These are phyloP conservation scores for Suillus ampliporus DNA, from an alignment of 768 basidiomycete species.

Conservation along the genomic window DNA sequence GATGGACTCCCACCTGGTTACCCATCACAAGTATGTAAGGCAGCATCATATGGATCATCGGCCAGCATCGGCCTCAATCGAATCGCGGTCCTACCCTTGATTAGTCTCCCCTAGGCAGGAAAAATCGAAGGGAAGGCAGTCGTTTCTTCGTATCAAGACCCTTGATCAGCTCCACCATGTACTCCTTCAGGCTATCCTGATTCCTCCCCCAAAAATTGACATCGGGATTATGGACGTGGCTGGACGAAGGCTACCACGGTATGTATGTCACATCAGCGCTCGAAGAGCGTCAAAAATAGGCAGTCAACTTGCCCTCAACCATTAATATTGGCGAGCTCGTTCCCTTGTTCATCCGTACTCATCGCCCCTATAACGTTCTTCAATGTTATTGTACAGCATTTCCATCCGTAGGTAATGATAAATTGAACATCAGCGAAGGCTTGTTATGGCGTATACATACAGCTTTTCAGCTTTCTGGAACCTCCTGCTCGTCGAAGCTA, in stretches of 20 bases:
- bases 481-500: conserved; percentile 52
- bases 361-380: conserved; percentile 31
- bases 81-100: not conserved
- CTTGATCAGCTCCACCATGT: no score
- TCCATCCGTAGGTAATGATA: no score
- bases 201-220: conserved; percentile 26
- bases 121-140: not conserved
- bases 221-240: conserved; percentile 21
- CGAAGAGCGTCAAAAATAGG: no score
- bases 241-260: conserved; percentile 36
- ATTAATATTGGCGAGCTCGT: conserved; percentile 21
- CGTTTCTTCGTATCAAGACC: not conserved
- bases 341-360: not conserved
- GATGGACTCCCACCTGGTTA: not conserved
- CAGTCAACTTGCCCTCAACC: conserved; percentile 22
- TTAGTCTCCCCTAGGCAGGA: not conserved
- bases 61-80: not conserved
- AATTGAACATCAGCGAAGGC: no score
- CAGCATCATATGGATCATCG: not conserved
- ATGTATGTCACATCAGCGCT: conserved; percentile 22
- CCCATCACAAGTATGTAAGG: not conserved
- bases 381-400: conserved; percentile 26
- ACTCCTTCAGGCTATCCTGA: conserved; percentile 22
- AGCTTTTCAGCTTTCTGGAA: conserved; percentile 57
- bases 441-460: no score